These are phyloP conservation scores for Pascua sp. DNA, from an alignment of 1,284 basidiomycete genomes.

Conservation along the genomic window DNA sequence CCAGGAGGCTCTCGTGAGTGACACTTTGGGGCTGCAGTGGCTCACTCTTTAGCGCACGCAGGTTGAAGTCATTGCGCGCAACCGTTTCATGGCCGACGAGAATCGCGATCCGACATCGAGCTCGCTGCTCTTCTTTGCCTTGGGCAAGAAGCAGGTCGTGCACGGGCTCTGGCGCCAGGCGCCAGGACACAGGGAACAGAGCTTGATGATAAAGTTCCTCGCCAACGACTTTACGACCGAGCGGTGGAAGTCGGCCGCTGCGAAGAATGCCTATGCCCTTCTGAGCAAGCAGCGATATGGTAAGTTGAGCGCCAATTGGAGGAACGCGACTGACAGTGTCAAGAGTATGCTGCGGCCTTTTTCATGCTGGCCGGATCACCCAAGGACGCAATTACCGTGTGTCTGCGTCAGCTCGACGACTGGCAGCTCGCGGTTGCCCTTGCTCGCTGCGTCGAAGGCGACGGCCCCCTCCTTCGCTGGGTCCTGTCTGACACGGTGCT, in stretches of 20 bases:
- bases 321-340: slow-evolving; percentile 3
- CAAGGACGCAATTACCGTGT: slow-evolving; percentile 89
- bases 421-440: slow-evolving; percentile 85
- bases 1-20: slow-evolving; percentile 66
- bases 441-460: slow-evolving; percentile 75
- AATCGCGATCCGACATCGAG: slow-evolving; percentile 82
- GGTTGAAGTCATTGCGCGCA: slow-evolving; percentile 85
- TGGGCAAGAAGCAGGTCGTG: slow-evolving; percentile 86
- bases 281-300: slow-evolving; percentile 88
- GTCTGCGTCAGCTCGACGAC: slow-evolving; percentile 80
- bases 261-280: slow-evolving; percentile 95
- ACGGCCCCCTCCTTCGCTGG: slow-evolving; percentile 69
- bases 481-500: slow-evolving; percentile 72
- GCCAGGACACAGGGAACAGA: slow-evolving; percentile 86
- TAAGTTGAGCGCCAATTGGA: slow-evolving; percentile 46
- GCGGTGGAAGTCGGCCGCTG: slow-evolving; percentile 86
- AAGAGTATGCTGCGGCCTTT: slow-evolving; percentile 95
- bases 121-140: slow-evolving; percentile 89
- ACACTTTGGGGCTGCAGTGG: not conserved
- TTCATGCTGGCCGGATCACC: slow-evolving; percentile 87
- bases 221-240: slow-evolving; percentile 81
- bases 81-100: slow-evolving; percentile 82
- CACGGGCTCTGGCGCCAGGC: slow-evolving; percentile 95
- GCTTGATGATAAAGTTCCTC: slow-evolving; percentile 86
- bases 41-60: slow-evolving; percentile 60